A percentile compares a stretch with the other conserved stretches of the same genome.
Evolutionary conservation across 2,329 filamentous ascomycete genomes (phyloP).

Genomic region (Didymosphaeria variabile): DNA sequence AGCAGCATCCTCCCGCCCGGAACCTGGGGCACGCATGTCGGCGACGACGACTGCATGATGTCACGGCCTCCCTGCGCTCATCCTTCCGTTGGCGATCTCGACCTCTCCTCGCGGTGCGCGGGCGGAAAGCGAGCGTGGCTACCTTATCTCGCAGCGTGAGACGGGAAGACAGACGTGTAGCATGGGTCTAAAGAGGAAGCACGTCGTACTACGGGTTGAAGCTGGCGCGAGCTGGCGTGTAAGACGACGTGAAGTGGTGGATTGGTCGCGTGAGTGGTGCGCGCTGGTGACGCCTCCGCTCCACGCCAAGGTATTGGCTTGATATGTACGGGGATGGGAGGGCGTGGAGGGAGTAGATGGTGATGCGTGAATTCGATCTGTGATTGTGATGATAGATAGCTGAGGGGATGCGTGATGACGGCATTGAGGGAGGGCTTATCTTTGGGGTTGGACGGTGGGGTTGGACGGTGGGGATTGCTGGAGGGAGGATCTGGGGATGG

Average conservation of each 20-base stretch:
- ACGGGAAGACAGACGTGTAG: neutral
- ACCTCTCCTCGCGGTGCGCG: neutral
- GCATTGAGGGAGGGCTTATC: slow-evolving; percentile 6
- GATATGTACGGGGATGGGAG: slow-evolving; percentile 10
- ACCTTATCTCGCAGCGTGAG: slow-evolving; percentile 1
- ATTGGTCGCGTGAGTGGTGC: neutral
- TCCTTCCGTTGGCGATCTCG: neutral
- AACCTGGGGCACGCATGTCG: slow-evolving; percentile 13
- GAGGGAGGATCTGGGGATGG: neutral
- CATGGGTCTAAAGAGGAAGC: neutral
- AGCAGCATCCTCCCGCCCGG: slow-evolving; percentile 3
- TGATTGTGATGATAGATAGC: neutral
- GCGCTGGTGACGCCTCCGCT: neutral
- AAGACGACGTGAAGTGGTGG: neutral
- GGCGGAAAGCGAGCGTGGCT: too few relatives aligned
- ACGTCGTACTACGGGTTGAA: neutral
- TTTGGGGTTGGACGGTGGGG: neutral
- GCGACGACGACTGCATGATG: neutral
- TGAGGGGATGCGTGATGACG: neutral
- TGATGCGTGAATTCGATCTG: neutral
- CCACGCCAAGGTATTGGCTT: slow-evolving; percentile 20
- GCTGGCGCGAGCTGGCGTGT: neutral
- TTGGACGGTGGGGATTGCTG: neutral
- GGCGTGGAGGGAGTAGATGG: neutral
- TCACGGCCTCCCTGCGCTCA: neutral